A percentile compares a stretch with the other conserved stretches of the same genome.
These are phyloP conservation scores for Aristolochia fimbriata DNA, from an alignment of 164 flowering plant genomes.

Conservation along the genomic window DNA sequence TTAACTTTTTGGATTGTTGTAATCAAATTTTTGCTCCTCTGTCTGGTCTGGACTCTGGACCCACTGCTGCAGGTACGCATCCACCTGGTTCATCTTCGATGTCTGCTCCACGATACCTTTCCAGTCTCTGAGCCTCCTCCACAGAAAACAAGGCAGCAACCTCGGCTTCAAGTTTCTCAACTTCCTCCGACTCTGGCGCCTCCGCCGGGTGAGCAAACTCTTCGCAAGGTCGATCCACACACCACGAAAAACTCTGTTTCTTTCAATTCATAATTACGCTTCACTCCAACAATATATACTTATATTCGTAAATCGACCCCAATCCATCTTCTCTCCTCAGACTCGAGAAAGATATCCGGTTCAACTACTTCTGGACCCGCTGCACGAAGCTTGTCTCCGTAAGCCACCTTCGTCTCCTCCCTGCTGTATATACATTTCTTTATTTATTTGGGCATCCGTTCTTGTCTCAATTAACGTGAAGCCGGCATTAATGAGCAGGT, in stretches of 20 bases:
- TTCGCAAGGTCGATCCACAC: constrained; percentile 65
- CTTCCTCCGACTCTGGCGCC: constrained; percentile 97
- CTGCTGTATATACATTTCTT: too few relatives aligned
- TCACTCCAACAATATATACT: background rate
- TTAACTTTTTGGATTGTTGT: too few relatives aligned
- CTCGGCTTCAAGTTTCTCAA: constrained; percentile 59
- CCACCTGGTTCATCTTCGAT: constrained; percentile 87
- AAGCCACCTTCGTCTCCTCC: constrained; percentile 13
- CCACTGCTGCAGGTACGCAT: constrained; percentile 90
- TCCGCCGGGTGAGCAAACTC: constrained; percentile 87
- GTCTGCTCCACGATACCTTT: constrained; percentile 86
- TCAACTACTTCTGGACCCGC: constrained; percentile 94
- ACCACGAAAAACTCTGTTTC: constrained; percentile 9
- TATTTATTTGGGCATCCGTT: too few relatives aligned
- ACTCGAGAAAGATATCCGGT: constrained; percentile 91
- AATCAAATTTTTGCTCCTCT: too few relatives aligned
- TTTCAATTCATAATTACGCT: constrained; percentile 8
- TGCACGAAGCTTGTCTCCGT: constrained; percentile 86
- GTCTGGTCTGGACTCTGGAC: background rate
- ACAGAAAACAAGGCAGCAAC: constrained; percentile 38
- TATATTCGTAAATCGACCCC: constrained; percentile 16
- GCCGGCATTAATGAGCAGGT: too few relatives aligned
- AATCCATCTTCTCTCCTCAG: constrained; percentile 30
- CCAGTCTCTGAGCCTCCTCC: constrained; percentile 56
- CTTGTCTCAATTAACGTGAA: too few relatives aligned